A percentile compares a stretch with the other conserved stretches of the same genome.
These are phyloP conservation scores for Aspergillus fructus DNA, from an alignment of 2,329 filamentous ascomycete species.

Conservation along the genomic window DNA sequence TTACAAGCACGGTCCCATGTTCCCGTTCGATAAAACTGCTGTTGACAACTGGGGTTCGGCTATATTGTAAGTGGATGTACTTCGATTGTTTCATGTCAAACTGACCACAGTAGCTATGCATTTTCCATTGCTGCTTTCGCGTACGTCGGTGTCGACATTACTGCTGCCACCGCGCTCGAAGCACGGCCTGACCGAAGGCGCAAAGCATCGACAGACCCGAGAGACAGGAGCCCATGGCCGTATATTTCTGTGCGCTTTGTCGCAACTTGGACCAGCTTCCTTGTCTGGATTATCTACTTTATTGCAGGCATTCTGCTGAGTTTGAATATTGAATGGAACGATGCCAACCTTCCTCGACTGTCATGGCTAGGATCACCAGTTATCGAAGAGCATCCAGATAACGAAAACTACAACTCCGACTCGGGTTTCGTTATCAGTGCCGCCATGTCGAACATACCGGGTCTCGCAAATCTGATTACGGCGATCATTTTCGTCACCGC, in stretches of 20 bases:
- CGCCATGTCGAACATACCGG: conserved; percentile 17
- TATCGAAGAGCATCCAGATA: background rate
- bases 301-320: conserved; percentile 25
- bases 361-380: conserved; percentile 18
- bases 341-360: conserved; percentile 20
- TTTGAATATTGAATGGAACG: conserved; percentile 25
- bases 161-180: conserved; percentile 35
- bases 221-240: conserved; percentile 3
- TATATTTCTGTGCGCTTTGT: conserved; percentile 26
- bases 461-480: conserved; percentile 27
- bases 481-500: conserved; percentile 30
- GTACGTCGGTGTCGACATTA: conserved; percentile 35
- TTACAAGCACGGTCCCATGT: conserved; percentile 14
- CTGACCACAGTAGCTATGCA: conserved; percentile 20
- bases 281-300: conserved; percentile 27
- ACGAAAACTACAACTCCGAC: conserved; percentile 3
- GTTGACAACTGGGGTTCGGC: conserved; percentile 25
- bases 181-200: conserved; percentile 21
- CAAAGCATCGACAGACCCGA: background rate
- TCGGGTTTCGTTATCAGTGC: conserved; percentile 29
- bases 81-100: too few species aligned
- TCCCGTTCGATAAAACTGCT: conserved; percentile 20
- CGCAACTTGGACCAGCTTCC: conserved; percentile 29
- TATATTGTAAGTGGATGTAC: conserved; percentile 22
- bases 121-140: conserved; percentile 33